Evolutionary conservation across 345 rosid genomes (phyloP).

Genomic region (Syzygium grande): DNA sequence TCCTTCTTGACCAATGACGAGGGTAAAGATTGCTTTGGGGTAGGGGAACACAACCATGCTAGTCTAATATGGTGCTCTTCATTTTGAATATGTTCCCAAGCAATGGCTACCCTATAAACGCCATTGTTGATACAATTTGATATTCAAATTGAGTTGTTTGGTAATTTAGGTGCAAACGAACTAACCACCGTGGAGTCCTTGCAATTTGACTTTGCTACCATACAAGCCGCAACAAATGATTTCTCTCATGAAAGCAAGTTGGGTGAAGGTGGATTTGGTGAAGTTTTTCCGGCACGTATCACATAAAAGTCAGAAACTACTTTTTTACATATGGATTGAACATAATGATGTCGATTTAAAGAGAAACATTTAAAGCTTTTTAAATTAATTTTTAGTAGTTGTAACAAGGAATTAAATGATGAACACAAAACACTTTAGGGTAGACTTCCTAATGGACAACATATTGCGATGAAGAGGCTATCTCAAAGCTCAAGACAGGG

Average conservation of each 20-base stretch:
- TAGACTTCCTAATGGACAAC: too few species aligned
- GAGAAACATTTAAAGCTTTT: too few species aligned
- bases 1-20: not conserved
- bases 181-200: conserved; percentile 1
- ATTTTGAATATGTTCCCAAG: not conserved
- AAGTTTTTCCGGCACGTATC: conserved; percentile 9
- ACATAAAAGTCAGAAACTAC: too few species aligned
- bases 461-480: too few species aligned
- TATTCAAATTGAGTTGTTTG: not conserved
- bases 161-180: not conserved
- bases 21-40: not conserved
- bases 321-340: too few species aligned
- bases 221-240: conserved; percentile 5
- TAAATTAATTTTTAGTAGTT: too few species aligned
- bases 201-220: conserved; percentile 8
- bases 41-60: not conserved
- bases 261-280: not conserved
- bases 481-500: too few species aligned
- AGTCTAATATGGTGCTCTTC: not conserved
- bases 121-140: not conserved
- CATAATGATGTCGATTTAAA: too few species aligned
- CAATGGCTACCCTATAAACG: not conserved
- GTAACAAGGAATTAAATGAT: too few species aligned
- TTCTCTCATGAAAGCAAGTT: not conserved
- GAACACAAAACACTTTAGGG: too few species aligned